Evolutionary conservation across 2,329 filamentous ascomycete genomes (phyloP), one percentile per base, ranked within the genome.

Genomic region (Emmonsiellopsis sp.): DNA sequence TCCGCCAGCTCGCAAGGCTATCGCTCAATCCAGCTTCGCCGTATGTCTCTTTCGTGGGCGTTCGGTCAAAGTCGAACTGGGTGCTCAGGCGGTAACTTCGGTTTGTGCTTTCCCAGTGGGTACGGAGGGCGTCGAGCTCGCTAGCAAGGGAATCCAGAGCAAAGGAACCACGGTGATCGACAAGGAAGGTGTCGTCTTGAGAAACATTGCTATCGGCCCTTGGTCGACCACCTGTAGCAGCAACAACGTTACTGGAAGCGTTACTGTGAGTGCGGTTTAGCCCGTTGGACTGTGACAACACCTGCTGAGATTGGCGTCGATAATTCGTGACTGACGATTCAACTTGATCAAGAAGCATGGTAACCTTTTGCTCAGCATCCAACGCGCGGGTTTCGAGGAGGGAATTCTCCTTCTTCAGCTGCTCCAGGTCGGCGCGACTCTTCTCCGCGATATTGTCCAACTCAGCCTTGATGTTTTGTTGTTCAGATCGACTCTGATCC

Each of bases 301-400:
- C 65, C 54, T 70, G 66, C 58, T 81, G 76, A 5, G 80, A 81
- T 62, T 83, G 89, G 41, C 93, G 87, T 53, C 93, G 87, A 70
- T 97, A 97, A 67, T 88, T 95, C 71, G 93, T 91, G 13, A 98
- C 93, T 3, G 89, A 95, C 41, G 84, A 83, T 70, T 95, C 92
- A 38, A 98, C 91, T 66, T 97, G 92, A 68, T 97, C 90, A 10
- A 98, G 83, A 49, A 98, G 82, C 64, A 95, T 81, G 34, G 88
- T 89, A 20, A 98, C 93, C 65, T 95, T 95, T 59, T 88, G 84
- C 73, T 98, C 93, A 1, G 93, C 93, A 67, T 96, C 92, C 50
- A 82, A 78, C 5, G 91, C 92, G 43, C 92, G 87, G 61, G 83
- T 83, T 68, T 97, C 91, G 3, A 98, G 81, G 37, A 85, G 74